Evolutionary conservation across 176 grass and related monocot species (phyloP).

Genomic region (Tillandsia fasciculata): DNA sequence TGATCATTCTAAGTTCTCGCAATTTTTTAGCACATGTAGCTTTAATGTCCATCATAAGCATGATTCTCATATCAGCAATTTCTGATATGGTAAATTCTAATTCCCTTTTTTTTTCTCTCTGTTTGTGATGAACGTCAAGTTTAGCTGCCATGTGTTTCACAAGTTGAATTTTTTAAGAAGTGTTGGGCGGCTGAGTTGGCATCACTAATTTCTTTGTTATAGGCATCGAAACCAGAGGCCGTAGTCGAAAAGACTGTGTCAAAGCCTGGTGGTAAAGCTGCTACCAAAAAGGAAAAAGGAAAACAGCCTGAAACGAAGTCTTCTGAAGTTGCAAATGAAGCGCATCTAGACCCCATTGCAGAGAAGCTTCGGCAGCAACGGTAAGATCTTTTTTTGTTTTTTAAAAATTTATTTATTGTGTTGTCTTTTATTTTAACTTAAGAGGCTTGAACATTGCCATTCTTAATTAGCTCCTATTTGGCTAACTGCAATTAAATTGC

Average conservation of each 20-base stretch:
- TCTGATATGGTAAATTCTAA: too few relatives aligned
- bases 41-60: too few relatives aligned
- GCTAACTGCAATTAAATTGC: background rate
- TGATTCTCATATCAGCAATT: too few relatives aligned
- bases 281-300: conserved; percentile 40
- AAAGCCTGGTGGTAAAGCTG: conserved; percentile 42
- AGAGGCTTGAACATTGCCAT: conserved; percentile 1
- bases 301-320: conserved; percentile 54
- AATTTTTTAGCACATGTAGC: too few relatives aligned
- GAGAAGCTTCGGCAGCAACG: conserved; percentile 87
- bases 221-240: conserved; percentile 55
- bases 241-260: conserved; percentile 26
- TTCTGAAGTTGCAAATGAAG: conserved; percentile 37
- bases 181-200: conserved; percentile 1
- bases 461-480: background rate
- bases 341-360: conserved; percentile 45
- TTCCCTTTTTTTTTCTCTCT: background rate
- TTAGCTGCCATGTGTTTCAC: background rate
- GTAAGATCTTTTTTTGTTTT: conserved; percentile 16
- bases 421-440: background rate
- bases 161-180: background rate
- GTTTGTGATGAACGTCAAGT: background rate
- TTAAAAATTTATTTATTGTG: background rate
- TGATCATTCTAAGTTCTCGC: too few relatives aligned
- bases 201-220: conserved; percentile 12